phyloP scores from a whole-genome alignment of 176 grass and related monocot genomes.

The Miscanthus lutarioriparius region DNA sequence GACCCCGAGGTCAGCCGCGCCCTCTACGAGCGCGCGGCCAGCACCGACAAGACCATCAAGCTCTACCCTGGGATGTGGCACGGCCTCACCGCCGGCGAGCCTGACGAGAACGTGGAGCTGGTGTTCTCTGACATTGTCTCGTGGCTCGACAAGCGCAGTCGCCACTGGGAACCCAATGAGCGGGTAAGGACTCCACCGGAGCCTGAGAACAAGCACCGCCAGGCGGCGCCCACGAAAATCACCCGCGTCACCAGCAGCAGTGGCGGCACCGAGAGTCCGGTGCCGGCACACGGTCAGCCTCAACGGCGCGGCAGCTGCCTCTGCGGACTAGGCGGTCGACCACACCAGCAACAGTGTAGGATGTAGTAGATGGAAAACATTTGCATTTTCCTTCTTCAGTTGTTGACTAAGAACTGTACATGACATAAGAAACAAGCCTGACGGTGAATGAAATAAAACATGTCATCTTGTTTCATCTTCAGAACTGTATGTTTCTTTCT shows the following conservation, averaged over 20 bases:
- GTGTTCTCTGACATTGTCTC: conserved; percentile 76
- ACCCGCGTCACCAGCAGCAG: background rate
- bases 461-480: conserved; percentile 2
- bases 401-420: background rate
- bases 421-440: background rate
- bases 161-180: background rate
- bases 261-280: background rate
- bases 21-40: conserved; percentile 58
- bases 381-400: background rate
- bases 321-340: conserved; percentile 52
- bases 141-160: conserved; percentile 59
- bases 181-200: background rate
- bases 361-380: conserved; percentile 54
- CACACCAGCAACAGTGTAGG: conserved; percentile 52
- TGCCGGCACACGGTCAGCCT: background rate
- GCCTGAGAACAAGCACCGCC: background rate
- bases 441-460: background rate
- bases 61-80: conserved; percentile 95
- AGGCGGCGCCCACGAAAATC: background rate
- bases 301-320: conserved; percentile 33
- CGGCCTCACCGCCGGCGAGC: conserved; percentile 78
- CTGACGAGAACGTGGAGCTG: conserved; percentile 64
- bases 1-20: conserved; percentile 86
- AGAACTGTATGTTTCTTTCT: background rate
- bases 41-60: conserved; percentile 82